These are phyloP conservation scores for Bryum argenteum DNA, from an alignment of 225 moss, liverwort and hornwort genomes.

Conservation along the genomic window DNA sequence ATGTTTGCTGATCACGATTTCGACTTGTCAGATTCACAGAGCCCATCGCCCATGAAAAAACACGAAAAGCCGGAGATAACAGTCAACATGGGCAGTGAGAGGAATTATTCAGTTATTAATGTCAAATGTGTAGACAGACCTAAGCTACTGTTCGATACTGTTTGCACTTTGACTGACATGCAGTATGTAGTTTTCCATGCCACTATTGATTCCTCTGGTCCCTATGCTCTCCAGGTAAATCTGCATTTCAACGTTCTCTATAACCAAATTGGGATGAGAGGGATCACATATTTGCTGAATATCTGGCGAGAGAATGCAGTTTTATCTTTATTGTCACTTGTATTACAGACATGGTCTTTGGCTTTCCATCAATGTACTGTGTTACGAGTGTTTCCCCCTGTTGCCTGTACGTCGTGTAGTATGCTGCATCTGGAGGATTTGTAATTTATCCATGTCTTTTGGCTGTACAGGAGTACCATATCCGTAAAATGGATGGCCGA, in stretches of 20 bases:
- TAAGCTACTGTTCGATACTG: constrained; percentile 68
- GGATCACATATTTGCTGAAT: background rate
- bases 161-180: constrained; percentile 71
- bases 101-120: constrained; percentile 52
- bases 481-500: constrained; percentile 62
- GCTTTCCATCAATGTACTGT: background rate
- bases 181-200: constrained; percentile 71
- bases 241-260: background rate
- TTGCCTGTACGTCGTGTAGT: too few relatives aligned
- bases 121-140: constrained; percentile 59
- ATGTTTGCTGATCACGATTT: constrained; percentile 63
- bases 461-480: constrained; percentile 56
- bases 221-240: constrained; percentile 50
- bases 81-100: constrained; percentile 48
- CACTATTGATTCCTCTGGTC: constrained; percentile 52
- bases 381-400: background rate
- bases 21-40: constrained; percentile 33
- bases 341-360: background rate
- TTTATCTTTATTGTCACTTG: background rate
- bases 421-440: background rate
- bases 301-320: constrained; percentile 6
- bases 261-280: background rate
- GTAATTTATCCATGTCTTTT: constrained; percentile 19
- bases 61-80: background rate
- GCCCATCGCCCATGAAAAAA: background rate